Percentiles rank a stretch among this genome's conserved stretches.
Conservation (phyloP, 2,329 filamentous ascomycete genomes). For the Teratosphaeria destructans region DNA sequence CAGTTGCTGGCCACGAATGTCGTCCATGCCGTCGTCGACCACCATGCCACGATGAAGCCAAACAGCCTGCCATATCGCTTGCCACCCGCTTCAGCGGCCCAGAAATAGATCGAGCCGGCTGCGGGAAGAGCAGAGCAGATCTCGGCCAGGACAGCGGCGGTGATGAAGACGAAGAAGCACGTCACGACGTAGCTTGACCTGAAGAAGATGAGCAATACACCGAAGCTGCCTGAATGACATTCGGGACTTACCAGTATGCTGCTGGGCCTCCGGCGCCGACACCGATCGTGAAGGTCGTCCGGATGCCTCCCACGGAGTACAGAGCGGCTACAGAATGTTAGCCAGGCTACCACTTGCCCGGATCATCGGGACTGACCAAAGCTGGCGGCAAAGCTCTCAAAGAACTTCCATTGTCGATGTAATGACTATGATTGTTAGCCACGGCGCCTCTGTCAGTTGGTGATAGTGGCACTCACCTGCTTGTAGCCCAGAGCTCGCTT, state of each 20-base stretch:
- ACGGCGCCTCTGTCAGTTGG: background rate
- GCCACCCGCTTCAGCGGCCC: slow-evolving; percentile 51
- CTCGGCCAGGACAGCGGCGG: slow-evolving; percentile 50
- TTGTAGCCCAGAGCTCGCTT: slow-evolving; percentile 44
- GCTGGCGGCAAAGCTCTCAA: slow-evolving; percentile 50
- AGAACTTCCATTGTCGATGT: slow-evolving; percentile 46
- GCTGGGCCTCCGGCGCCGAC: slow-evolving; percentile 51
- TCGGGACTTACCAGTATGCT: slow-evolving; percentile 44
- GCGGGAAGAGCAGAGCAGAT: slow-evolving; percentile 50
- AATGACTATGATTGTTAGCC: slow-evolving; percentile 35
- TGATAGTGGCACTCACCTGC: slow-evolving; percentile 31
- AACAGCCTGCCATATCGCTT: slow-evolving; percentile 45
- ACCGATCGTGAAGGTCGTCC: slow-evolving; percentile 52
- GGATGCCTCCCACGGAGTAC: slow-evolving; percentile 49
- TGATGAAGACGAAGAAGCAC: slow-evolving; percentile 51
- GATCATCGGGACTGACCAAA: slow-evolving; percentile 37
- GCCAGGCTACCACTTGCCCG: background rate
- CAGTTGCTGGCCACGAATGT: slow-evolving; percentile 31
- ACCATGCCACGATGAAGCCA: slow-evolving; percentile 54
- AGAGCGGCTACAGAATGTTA: slow-evolving; percentile 39
- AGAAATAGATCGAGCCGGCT: slow-evolving; percentile 51
- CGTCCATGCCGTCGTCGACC: slow-evolving; percentile 53
- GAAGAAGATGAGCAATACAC: slow-evolving; percentile 1
- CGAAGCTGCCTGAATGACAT: background rate
- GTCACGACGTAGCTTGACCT: slow-evolving; percentile 52